Evolutionary conservation across 163 green algal genomes (phyloP).

Genomic region (Smithsoniella earleae): DNA sequence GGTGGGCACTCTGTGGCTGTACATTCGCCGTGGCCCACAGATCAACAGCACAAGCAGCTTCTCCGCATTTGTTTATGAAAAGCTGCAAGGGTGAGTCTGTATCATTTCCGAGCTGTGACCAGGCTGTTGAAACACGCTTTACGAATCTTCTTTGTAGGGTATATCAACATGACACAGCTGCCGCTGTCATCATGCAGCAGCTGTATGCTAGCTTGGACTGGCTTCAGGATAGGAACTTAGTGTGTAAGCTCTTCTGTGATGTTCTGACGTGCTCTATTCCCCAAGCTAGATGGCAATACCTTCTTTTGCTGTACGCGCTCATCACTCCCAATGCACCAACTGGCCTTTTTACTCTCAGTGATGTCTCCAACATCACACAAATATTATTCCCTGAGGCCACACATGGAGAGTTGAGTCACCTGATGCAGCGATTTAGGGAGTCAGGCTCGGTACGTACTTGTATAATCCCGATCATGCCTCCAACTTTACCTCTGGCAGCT

Average conservation of each 20-base stretch:
- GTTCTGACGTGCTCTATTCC: constrained; percentile 1
- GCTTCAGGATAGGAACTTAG: neutral
- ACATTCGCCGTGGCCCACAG: neutral
- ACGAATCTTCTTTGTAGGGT: neutral
- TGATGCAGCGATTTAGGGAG: neutral
- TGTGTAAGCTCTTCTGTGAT: neutral
- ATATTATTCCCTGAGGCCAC: constrained; percentile 7
- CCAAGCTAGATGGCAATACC: constrained; percentile 3
- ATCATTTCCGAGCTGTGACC: too few species aligned
- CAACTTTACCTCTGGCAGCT: too few species aligned
- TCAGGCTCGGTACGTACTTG: constrained; percentile 2
- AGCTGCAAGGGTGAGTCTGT: too few species aligned
- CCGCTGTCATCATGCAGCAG: constrained; percentile 6
- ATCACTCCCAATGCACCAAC: neutral
- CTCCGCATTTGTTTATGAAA: neutral
- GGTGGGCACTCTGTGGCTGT: neutral
- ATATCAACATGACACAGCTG: neutral
- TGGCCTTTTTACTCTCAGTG: neutral
- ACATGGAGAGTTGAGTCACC: neutral
- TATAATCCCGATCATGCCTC: too few species aligned
- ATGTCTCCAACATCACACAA: neutral
- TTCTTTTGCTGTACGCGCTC: constrained; percentile 3
- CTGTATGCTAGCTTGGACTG: neutral
- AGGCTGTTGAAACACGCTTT: neutral
- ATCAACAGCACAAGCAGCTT: neutral